Evolutionary conservation across 495 filamentous ascomycete species (phyloP).

Genomic region (Parmelia sp.): DNA sequence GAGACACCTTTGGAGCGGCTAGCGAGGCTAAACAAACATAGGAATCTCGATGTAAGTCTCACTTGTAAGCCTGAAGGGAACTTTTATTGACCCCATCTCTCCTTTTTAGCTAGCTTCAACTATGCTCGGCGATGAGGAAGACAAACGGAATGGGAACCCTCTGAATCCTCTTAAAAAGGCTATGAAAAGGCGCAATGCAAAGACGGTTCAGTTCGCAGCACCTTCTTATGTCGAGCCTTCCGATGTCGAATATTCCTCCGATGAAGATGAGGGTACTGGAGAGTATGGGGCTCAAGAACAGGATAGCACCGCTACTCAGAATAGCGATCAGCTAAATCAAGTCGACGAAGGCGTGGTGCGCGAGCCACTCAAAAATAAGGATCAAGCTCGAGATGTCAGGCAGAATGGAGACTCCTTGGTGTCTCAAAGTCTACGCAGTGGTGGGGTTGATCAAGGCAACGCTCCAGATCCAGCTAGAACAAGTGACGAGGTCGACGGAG

Average conservation of each 20-base stretch:
- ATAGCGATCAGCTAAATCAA: constrained; percentile 23
- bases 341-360: constrained; percentile 41
- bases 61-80: not conserved
- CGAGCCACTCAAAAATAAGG: constrained; percentile 41
- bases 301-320: constrained; percentile 30
- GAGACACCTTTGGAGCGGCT: constrained; percentile 95
- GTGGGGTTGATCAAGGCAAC: constrained; percentile 31
- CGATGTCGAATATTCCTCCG: constrained; percentile 79
- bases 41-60: constrained; percentile 85
- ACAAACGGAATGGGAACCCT: constrained; percentile 77
- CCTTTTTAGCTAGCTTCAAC: constrained; percentile 68
- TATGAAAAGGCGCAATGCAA: constrained; percentile 78
- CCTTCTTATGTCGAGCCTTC: constrained; percentile 89
- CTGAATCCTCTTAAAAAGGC: constrained; percentile 86
- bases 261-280: constrained; percentile 67
- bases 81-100: constrained; percentile 7
- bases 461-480: constrained; percentile 41
- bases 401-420: constrained; percentile 15
- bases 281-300: constrained; percentile 35
- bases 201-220: constrained; percentile 80
- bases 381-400: constrained; percentile 10
- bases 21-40: constrained; percentile 91
- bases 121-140: constrained; percentile 61
- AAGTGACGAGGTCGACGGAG: constrained; percentile 60
- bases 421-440: constrained; percentile 16